These are phyloP conservation scores for Cadophora malorum DNA, from an alignment of 2,329 filamentous ascomycete species.

Conservation along the genomic window DNA sequence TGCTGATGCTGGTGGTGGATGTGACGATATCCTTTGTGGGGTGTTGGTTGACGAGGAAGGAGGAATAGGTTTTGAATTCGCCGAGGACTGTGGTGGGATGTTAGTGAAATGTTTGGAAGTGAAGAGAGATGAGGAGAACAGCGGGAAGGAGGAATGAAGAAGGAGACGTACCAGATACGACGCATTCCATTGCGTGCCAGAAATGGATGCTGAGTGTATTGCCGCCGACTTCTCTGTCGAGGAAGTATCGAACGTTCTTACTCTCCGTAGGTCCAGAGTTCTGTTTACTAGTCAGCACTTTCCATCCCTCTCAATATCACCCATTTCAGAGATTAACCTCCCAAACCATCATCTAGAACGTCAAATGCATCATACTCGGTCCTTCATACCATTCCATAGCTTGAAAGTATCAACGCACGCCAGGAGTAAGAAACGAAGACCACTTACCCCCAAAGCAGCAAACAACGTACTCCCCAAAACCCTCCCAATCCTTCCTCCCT, in stretches of 20 bases:
- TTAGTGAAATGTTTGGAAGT: background rate
- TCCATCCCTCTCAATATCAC: too few species aligned
- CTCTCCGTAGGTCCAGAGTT: conserved; percentile 24
- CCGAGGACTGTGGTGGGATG: conserved; percentile 47
- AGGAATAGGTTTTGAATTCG: conserved; percentile 49
- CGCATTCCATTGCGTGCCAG: conserved; percentile 50
- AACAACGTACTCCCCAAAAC: conserved; percentile 50
- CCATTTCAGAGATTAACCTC: too few species aligned
- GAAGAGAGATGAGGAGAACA: too few species aligned
- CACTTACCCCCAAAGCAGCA: conserved; percentile 1
- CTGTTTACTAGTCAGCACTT: background rate
- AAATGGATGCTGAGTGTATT: conserved; percentile 39
- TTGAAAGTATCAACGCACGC: too few species aligned
- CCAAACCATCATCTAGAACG: too few species aligned
- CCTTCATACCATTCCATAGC: too few species aligned
- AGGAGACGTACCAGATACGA: conserved; percentile 46
- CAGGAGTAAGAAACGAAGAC: background rate
- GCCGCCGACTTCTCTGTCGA: conserved; percentile 53
- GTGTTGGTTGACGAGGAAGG: conserved; percentile 54
- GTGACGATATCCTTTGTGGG: conserved; percentile 36
- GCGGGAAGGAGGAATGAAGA: too few species aligned
- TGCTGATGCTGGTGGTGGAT: background rate
- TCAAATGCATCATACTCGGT: too few species aligned
- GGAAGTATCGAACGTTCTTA: conserved; percentile 54
- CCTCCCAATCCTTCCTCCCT: conserved; percentile 57